phyloP scores from a whole-genome alignment of 768 basidiomycete species.

The Agrocybe praecox region DNA sequence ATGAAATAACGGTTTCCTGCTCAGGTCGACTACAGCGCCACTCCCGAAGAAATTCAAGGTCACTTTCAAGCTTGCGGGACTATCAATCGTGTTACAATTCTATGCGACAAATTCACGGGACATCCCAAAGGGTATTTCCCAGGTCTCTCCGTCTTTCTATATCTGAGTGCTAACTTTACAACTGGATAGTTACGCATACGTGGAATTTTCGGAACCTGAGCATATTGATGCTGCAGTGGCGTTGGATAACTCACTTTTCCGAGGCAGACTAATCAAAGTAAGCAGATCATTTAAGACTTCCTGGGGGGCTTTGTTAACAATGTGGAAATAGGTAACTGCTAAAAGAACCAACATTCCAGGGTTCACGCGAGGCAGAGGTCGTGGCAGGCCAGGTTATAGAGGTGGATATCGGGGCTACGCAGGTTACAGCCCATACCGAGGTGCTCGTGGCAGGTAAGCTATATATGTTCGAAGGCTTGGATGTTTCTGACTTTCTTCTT shows the following conservation, averaged over 20 bases:
- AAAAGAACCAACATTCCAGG: conserved; percentile 97
- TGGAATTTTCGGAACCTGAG: conserved; percentile 94
- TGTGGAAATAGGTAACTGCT: conserved; percentile 71
- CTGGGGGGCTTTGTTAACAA: not conserved
- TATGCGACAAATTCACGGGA: conserved; percentile 99
- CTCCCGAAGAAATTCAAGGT: conserved; percentile 96
- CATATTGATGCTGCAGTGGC: conserved; percentile 90
- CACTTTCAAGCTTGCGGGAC: conserved; percentile 98
- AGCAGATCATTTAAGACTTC: not conserved
- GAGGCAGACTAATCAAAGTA: conserved; percentile 91
- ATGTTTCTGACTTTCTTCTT: conserved; percentile 1
- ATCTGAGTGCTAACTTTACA: conserved; percentile 1
- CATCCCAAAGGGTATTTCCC: conserved; percentile 90
- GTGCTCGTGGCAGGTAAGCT: conserved; percentile 75
- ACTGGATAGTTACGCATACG: conserved; percentile 85
- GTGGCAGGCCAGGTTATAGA: conserved; percentile 60
- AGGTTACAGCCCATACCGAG: conserved; percentile 65
- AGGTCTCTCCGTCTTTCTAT: not conserved
- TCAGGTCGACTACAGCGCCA: conserved; percentile 96
- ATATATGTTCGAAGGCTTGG: not conserved
- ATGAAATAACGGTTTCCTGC: not conserved
- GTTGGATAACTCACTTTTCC: conserved; percentile 95
- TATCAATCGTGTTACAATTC: conserved; percentile 98
- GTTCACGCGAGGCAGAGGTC: conserved; percentile 81
- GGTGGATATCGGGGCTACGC: conserved; percentile 43